A percentile compares a stretch with the other conserved stretches of the same genome.
Evolutionary conservation across 176 grass and related monocot species (phyloP).

Genomic region (Oryza rufipogon): DNA sequence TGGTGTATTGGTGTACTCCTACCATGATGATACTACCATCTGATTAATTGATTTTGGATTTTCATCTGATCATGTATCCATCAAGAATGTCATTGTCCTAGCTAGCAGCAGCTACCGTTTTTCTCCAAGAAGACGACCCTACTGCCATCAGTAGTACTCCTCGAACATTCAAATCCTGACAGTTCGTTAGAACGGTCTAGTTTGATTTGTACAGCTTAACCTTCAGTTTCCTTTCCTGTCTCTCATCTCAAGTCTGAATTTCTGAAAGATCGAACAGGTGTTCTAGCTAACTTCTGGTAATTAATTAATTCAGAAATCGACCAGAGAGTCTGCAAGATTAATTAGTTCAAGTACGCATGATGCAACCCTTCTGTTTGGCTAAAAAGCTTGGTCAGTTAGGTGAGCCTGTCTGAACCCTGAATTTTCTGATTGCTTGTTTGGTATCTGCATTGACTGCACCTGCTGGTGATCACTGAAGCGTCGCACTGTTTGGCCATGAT

Average conservation of each 20-base stretch:
- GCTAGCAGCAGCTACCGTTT: constrained; percentile 14
- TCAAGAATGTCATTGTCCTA: constrained; percentile 12
- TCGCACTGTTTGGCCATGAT: constrained; percentile 33
- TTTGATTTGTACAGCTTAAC: constrained; percentile 38
- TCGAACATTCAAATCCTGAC: constrained; percentile 14
- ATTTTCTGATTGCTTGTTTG: not conserved
- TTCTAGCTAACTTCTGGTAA: constrained; percentile 15
- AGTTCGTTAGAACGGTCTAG: constrained; percentile 12
- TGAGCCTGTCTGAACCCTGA: not conserved
- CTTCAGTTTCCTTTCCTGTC: not conserved
- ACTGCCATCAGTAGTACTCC: constrained; percentile 9
- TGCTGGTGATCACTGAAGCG: constrained; percentile 21
- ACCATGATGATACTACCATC: not conserved
- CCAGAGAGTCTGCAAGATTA: not conserved
- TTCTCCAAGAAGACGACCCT: not conserved
- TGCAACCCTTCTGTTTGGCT: not conserved
- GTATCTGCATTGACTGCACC: not conserved
- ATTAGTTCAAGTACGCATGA: not conserved
- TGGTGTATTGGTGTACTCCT: constrained; percentile 15
- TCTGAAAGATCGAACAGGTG: constrained; percentile 3
- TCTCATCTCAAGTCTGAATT: not conserved
- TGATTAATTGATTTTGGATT: not conserved
- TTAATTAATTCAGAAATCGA: not conserved
- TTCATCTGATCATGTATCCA: not conserved
- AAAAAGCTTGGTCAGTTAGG: constrained; percentile 8